Conservation (phyloP, 2,329 filamentous ascomycete genomes). For the Fusarium hostae region DNA sequence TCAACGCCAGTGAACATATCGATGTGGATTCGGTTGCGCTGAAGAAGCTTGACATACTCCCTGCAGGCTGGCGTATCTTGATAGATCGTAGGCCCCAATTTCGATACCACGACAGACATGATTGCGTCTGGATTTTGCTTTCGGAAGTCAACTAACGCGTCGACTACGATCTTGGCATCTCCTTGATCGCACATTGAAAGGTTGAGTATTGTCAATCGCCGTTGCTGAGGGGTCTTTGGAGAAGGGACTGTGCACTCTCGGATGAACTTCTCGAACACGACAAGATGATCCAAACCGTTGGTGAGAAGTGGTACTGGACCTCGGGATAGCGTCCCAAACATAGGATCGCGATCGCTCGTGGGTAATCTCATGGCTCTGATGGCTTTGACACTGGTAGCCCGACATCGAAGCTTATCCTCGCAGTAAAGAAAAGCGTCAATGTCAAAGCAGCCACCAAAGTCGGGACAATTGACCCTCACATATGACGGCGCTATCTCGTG, state of each 20-base stretch:
- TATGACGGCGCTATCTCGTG: not conserved
- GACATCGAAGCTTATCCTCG: conserved; percentile 7
- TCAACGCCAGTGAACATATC: conserved; percentile 2
- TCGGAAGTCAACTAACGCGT: not conserved
- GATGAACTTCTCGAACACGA: not conserved
- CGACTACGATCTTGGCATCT: conserved; percentile 1
- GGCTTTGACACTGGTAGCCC: conserved; percentile 3
- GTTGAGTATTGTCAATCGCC: not conserved
- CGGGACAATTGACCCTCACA: not conserved
- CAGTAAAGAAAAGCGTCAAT: conserved; percentile 3
- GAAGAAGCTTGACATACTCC: not conserved
- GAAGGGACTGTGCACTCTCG: not conserved
- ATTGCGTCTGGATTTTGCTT: not conserved
- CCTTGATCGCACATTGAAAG: conserved; percentile 9
- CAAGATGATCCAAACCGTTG: not conserved
- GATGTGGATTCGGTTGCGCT: not conserved
- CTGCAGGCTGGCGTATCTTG: not conserved
- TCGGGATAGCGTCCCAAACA: not conserved
- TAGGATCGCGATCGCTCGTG: not conserved
- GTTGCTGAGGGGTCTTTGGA: rapidly evolving
- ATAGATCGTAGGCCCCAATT: not conserved
- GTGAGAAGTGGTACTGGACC: not conserved
- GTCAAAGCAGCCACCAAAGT: not conserved
- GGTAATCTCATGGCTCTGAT: not conserved
- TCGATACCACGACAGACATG: conserved; percentile 1